A percentile compares a stretch with the other conserved stretches of the same genome.
Conservation (phyloP, 1,284 basidiomycete genomes). For the Ganoderma meredithae region DNA sequence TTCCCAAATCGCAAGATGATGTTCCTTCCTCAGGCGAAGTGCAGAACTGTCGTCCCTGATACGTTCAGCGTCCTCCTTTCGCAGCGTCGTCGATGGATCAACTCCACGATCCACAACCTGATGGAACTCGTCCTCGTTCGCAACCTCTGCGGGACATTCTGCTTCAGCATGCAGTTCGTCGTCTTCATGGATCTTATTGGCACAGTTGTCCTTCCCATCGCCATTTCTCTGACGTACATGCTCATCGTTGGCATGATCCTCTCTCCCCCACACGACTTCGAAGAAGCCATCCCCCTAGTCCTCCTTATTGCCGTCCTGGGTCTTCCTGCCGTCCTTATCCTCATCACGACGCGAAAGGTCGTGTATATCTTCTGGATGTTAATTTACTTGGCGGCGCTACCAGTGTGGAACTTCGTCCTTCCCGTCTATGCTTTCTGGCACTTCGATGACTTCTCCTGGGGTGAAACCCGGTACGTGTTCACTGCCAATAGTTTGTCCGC, state of each 20-base stretch:
- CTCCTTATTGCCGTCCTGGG: slow-evolving; percentile 92
- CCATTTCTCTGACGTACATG: slow-evolving; percentile 91
- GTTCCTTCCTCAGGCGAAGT: slow-evolving; percentile 96
- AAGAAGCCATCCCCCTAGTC: slow-evolving; percentile 94
- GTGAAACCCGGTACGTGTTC: slow-evolving; percentile 84
- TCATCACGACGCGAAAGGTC: slow-evolving; percentile 94
- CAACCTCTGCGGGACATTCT: slow-evolving; percentile 95
- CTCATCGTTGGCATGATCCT: slow-evolving; percentile 87
- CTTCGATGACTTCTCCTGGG: slow-evolving; percentile 99
- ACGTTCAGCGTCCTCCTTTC: slow-evolving; percentile 94
- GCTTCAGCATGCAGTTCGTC: slow-evolving; percentile 98
- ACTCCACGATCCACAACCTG: slow-evolving; percentile 98
- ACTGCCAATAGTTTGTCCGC: background rate
- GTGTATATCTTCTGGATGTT: slow-evolving; percentile 99
- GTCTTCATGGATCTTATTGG: slow-evolving; percentile 99
- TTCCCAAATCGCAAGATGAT: slow-evolving; percentile 99
- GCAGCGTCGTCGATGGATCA: slow-evolving; percentile 99
- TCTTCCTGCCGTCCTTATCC: slow-evolving; percentile 91
- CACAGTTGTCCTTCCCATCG: slow-evolving; percentile 94
- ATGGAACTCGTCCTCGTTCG: slow-evolving; percentile 99
- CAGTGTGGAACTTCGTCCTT: slow-evolving; percentile 95
- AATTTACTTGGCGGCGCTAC: slow-evolving; percentile 91
- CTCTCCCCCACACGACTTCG: slow-evolving; percentile 84
- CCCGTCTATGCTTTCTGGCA: slow-evolving; percentile 99
- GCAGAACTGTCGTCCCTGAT: slow-evolving; percentile 96